phyloP scores from a whole-genome alignment of 495 filamentous ascomycete species.

The Copromyces sp. region DNA sequence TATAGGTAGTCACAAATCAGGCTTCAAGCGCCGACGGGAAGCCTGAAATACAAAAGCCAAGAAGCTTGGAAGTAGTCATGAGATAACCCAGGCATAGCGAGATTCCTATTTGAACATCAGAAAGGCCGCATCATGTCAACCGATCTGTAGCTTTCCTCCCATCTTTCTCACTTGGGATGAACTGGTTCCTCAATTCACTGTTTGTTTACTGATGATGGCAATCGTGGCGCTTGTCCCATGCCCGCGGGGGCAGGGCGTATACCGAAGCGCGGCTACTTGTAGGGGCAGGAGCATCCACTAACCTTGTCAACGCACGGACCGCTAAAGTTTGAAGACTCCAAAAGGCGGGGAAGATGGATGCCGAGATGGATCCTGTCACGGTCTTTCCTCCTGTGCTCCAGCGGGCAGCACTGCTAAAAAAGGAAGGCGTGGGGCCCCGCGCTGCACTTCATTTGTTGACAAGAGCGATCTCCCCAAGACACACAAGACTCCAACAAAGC shows the following conservation, averaged over 20 bases:
- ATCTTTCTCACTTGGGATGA: neutral
- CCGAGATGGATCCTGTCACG: neutral
- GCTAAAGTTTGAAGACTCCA: neutral
- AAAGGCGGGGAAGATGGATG: neutral
- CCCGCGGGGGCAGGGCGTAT: neutral
- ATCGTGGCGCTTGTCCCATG: neutral
- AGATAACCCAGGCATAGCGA: too few species aligned
- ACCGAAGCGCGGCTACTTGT: neutral
- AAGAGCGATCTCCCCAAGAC: neutral
- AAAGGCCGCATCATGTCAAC: neutral
- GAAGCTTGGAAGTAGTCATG: neutral
- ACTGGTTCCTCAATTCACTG: neutral
- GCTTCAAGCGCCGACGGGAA: neutral
- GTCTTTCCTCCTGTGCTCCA: neutral
- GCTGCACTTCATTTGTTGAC: neutral
- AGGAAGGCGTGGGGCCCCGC: neutral
- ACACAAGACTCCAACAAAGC: constrained; percentile 13
- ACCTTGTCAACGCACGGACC: neutral
- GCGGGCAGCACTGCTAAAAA: neutral
- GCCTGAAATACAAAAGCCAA: neutral
- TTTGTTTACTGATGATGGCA: neutral
- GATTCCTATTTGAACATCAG: neutral
- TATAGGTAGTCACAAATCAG: neutral
- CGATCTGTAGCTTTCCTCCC: neutral
- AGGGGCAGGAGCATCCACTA: neutral